These are phyloP conservation scores for Penicillium sp. DNA, from an alignment of 2,329 filamentous ascomycete genomes.

Conservation along the genomic window DNA sequence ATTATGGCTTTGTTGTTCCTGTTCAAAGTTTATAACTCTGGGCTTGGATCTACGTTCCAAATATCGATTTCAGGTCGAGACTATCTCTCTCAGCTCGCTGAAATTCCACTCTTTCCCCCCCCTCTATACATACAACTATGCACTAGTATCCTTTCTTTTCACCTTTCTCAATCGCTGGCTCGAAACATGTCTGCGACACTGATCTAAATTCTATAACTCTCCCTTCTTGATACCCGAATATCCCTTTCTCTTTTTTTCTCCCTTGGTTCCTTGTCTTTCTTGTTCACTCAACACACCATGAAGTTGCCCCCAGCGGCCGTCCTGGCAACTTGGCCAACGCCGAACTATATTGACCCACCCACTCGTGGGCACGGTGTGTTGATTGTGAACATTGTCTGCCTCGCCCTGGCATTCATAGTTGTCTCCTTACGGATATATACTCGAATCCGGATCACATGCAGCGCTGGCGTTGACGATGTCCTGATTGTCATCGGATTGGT, in stretches of 20 bases:
- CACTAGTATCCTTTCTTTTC: neutral
- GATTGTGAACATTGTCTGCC: conserved; percentile 44
- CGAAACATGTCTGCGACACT: neutral
- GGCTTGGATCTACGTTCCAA: neutral
- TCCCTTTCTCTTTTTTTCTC: neutral
- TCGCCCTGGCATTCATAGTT: conserved; percentile 43
- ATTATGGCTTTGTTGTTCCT: neutral
- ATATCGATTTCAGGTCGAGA: neutral
- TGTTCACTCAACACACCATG: conserved; percentile 29
- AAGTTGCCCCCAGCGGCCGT: conserved; percentile 46
- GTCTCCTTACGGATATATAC: conserved; percentile 51
- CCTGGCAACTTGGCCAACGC: conserved; percentile 47
- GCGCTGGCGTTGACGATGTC: conserved; percentile 50
- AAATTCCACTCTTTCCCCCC: neutral
- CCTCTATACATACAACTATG: neutral
- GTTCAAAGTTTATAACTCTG: neutral
- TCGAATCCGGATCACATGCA: conserved; percentile 47
- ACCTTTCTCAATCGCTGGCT: neutral
- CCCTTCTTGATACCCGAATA: neutral
- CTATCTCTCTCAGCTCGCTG: conserved; percentile 4
- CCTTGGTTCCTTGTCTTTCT: neutral
- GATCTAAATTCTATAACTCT: neutral
- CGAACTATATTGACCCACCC: conserved; percentile 51
- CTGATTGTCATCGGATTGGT: conserved; percentile 49
- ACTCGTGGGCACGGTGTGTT: conserved; percentile 48